Evolutionary conservation across 176 grass and related monocot species (phyloP).

Genomic region (Musa troglodytarum): DNA sequence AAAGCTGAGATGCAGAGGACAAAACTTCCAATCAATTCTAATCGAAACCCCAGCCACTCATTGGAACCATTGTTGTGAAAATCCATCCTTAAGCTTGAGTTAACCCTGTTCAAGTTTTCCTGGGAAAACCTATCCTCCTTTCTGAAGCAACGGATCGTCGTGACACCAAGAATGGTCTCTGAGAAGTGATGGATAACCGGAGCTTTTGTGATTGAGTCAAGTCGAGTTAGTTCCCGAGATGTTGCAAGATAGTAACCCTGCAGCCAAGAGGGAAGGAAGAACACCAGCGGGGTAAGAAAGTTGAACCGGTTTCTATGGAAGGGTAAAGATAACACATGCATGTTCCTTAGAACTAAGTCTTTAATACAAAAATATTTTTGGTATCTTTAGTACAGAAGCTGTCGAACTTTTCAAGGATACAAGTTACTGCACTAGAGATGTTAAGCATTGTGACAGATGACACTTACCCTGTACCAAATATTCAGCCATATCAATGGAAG

Average conservation of each 20-base stretch:
- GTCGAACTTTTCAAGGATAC: not conserved
- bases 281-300: not conserved
- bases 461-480: conserved; percentile 83
- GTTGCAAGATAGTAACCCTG: conserved; percentile 78
- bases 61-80: conserved; percentile 97
- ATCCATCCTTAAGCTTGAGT: conserved; percentile 92
- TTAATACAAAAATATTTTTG: too few relatives aligned
- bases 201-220: conserved; percentile 94
- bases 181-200: conserved; percentile 99
- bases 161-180: conserved; percentile 87
- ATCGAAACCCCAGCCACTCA: conserved; percentile 85
- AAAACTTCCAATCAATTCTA: conserved; percentile 74
- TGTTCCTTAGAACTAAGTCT: too few relatives aligned
- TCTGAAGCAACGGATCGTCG: conserved; percentile 83
- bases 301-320: not conserved
- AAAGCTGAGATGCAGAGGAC: conserved; percentile 79
- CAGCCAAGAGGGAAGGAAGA: not conserved
- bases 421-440: not conserved
- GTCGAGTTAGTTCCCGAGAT: conserved; percentile 85
- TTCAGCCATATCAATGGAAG: conserved; percentile 70
- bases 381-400: not conserved
- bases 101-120: conserved; percentile 74
- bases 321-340: too few relatives aligned
- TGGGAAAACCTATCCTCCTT: conserved; percentile 55
- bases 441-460: not conserved